Percentiles rank a stretch among this genome's conserved stretches.
phyloP scores from a whole-genome alignment of 2,329 filamentous ascomycete species.

The Cytospora piceicola region DNA sequence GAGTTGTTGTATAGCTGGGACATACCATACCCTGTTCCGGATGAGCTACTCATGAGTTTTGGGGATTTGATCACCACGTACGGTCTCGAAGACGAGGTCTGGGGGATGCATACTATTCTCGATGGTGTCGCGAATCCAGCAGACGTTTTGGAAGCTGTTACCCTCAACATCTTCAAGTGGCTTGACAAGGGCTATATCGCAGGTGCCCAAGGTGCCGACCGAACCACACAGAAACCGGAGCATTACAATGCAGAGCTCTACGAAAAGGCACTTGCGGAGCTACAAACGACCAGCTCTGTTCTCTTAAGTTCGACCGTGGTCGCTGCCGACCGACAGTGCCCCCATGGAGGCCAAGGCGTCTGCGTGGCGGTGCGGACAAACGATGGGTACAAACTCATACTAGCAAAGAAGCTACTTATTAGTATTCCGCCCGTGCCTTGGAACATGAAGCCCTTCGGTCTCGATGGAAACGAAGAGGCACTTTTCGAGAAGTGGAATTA shows the following conservation, averaged over 20 bases:
- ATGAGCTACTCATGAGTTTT: constrained; percentile 49
- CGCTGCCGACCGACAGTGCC: constrained; percentile 33
- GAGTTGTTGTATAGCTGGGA: constrained; percentile 36
- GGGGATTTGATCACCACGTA: constrained; percentile 52
- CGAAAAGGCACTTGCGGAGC: constrained; percentile 37
- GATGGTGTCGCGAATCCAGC: constrained; percentile 46
- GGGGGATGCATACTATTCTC: constrained; percentile 36
- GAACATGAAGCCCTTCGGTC: constrained; percentile 39
- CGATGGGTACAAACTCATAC: constrained; percentile 34
- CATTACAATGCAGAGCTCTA: constrained; percentile 43
- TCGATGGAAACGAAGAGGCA: constrained; percentile 35
- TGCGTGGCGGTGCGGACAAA: constrained; percentile 35
- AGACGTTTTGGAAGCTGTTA: constrained; percentile 45
- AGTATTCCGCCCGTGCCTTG: constrained; percentile 40
- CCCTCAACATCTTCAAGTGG: constrained; percentile 48
- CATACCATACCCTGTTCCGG: constrained; percentile 48
- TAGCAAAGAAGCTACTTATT: constrained; percentile 41
- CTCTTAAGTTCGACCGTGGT: constrained; percentile 40
- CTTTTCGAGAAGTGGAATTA: constrained; percentile 30
- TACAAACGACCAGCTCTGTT: constrained; percentile 38
- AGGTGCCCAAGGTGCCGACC: background rate
- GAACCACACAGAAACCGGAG: background rate
- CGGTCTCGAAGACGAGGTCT: constrained; percentile 16
- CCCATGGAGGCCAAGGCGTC: constrained; percentile 29
- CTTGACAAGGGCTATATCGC: constrained; percentile 33